phyloP scores from a whole-genome alignment of 208 protist genomes.

The Vickermania spadyakhi region DNA sequence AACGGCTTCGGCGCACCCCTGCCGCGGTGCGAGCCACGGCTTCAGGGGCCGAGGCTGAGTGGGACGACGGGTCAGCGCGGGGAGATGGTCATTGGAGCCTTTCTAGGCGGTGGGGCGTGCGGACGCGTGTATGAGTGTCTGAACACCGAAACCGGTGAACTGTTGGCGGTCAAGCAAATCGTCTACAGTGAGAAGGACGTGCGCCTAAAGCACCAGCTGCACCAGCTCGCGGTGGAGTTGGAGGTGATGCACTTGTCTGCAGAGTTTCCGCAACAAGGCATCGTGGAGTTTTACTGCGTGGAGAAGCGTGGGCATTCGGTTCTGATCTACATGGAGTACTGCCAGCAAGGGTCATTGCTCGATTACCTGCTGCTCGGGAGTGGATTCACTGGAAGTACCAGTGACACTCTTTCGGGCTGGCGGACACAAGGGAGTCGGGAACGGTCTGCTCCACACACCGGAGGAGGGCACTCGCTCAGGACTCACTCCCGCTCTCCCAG shows the following conservation, averaged over 20 bases:
- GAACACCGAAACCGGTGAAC: conserved; percentile 67
- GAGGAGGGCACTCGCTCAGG: not conserved
- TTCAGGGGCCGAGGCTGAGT: conserved; percentile 31
- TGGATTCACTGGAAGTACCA: not conserved
- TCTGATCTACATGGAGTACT: conserved; percentile 90
- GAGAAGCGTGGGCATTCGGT: conserved; percentile 82
- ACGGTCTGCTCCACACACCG: no score
- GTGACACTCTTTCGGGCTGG: not conserved
- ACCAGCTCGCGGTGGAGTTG: conserved; percentile 68
- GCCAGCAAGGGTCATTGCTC: conserved; percentile 65
- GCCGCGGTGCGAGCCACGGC: conserved; percentile 27
- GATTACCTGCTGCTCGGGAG: conserved; percentile 44
- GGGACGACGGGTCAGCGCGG: conserved; percentile 42
- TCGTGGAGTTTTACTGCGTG: conserved; percentile 78
- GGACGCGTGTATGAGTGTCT: conserved; percentile 85
- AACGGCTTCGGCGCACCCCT: conserved; percentile 28
- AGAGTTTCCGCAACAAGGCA: conserved; percentile 59
- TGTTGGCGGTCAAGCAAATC: conserved; percentile 79
- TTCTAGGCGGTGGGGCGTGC: conserved; percentile 78
- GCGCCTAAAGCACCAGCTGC: conserved; percentile 41
- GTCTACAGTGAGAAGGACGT: conserved; percentile 84
- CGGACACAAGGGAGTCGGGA: not conserved
- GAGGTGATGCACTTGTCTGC: conserved; percentile 73
- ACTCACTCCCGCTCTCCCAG: no score
- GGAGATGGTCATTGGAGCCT: conserved; percentile 67